Evolutionary conservation across 495 filamentous ascomycete genomes (phyloP).

Genomic region (Cladorrhinum samala): DNA sequence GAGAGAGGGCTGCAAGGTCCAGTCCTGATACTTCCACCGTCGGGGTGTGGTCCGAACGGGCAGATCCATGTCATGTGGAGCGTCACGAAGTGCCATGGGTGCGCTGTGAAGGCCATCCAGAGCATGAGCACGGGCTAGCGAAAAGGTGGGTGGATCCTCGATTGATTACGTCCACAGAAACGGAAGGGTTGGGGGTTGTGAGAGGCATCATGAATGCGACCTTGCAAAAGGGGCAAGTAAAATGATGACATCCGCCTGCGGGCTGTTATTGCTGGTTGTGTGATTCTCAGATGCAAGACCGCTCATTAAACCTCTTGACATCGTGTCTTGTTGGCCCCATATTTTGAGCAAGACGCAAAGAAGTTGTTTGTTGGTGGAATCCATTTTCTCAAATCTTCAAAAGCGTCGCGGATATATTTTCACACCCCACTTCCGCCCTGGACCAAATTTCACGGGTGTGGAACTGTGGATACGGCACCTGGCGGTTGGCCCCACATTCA

Average conservation of each 20-base stretch:
- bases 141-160: conserved; percentile 8
- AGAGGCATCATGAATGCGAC: not conserved
- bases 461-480: conserved; percentile 15
- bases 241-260: no score
- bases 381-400: not conserved
- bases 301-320: no score
- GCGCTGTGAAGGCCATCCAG: conserved; percentile 13
- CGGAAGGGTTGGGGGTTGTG: not conserved
- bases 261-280: no score
- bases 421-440: conserved; percentile 4
- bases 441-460: conserved; percentile 24
- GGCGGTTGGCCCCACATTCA: conserved; percentile 8
- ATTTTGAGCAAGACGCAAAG: not conserved
- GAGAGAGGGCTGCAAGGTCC: not conserved
- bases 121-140: not conserved
- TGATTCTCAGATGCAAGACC: no score
- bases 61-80: conserved; percentile 12
- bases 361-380: not conserved
- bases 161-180: conserved; percentile 17
- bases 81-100: not conserved
- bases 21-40: conserved; percentile 2
- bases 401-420: not conserved
- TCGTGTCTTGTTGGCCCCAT: not conserved
- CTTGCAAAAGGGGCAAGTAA: not conserved
- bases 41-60: conserved; percentile 6